These are phyloP conservation scores for Colletotrichum abscissum DNA, from an alignment of 2,329 filamentous ascomycete species.

Conservation along the genomic window DNA sequence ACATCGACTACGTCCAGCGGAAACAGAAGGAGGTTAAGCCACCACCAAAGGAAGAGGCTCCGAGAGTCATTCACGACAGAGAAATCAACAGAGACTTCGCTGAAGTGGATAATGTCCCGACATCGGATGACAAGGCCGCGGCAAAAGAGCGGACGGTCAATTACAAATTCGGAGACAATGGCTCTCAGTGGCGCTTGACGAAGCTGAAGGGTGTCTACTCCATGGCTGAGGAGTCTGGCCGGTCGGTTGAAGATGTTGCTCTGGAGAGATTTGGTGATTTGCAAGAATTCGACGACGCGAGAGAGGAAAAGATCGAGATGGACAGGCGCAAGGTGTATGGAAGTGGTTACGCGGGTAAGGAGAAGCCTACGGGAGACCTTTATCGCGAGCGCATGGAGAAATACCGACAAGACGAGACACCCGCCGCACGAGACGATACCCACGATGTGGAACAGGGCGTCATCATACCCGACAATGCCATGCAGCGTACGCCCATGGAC, in stretches of 20 bases:
- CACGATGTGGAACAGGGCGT: conserved; percentile 62
- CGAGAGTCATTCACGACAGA: conserved; percentile 79
- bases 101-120: conserved; percentile 68
- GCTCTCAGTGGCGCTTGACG: conserved; percentile 96
- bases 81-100: conserved; percentile 80
- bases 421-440: conserved; percentile 28
- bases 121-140: conserved; percentile 53
- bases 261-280: conserved; percentile 84
- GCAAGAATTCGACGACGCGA: conserved; percentile 88
- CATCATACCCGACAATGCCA: conserved; percentile 65
- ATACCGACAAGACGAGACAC: conserved; percentile 52
- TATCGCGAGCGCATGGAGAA: conserved; percentile 80
- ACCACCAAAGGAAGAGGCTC: conserved; percentile 67
- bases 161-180: conserved; percentile 90
- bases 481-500: conserved; percentile 69
- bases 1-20: conserved; percentile 83
- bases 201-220: conserved; percentile 89
- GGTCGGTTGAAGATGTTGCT: conserved; percentile 84
- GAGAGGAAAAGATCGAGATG: conserved; percentile 92
- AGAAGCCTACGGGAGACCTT: conserved; percentile 88
- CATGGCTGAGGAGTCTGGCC: conserved; percentile 78
- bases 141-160: conserved; percentile 68
- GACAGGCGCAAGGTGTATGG: conserved; percentile 88
- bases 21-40: conserved; percentile 65
- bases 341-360: conserved; percentile 83